Evolutionary conservation across 495 filamentous ascomycete species (phyloP).

Genomic region (Annulohypoxylon bovei): DNA sequence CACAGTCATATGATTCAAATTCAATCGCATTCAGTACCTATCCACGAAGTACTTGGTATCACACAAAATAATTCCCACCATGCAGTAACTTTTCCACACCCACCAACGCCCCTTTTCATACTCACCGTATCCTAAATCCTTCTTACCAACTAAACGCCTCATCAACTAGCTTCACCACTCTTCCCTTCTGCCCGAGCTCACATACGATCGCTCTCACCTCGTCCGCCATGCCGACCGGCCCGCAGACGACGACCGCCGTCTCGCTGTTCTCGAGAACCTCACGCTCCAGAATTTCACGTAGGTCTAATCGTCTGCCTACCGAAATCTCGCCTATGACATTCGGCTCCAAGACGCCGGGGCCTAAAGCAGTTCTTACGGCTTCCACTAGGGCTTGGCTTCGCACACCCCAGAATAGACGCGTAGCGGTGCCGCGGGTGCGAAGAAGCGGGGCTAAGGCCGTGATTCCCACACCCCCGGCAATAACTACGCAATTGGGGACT

Average conservation of each 20-base stretch:
- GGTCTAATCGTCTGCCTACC: conserved; percentile 28
- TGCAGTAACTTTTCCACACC: background rate
- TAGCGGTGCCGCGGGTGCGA: conserved; percentile 9
- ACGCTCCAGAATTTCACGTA: conserved; percentile 27
- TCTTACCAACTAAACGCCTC: conserved; percentile 43
- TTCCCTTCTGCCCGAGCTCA: conserved; percentile 17
- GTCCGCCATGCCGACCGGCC: conserved; percentile 41
- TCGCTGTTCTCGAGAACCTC: conserved; percentile 21
- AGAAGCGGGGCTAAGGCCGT: conserved; percentile 27
- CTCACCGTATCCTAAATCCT: no score
- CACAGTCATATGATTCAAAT: no score
- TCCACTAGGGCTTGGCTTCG: conserved; percentile 28
- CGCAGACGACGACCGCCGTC: conserved; percentile 41
- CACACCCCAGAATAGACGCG: conserved; percentile 41
- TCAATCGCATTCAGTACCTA: no score
- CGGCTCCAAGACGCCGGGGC: conserved; percentile 11
- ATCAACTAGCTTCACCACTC: conserved; percentile 34
- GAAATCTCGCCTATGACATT: conserved; percentile 26
- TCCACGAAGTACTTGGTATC: background rate
- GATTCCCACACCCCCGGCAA: conserved; percentile 46
- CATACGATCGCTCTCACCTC: conserved; percentile 29
- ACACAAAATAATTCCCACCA: background rate
- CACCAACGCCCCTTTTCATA: background rate
- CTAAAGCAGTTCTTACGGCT: conserved; percentile 6
- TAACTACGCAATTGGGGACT: conserved; percentile 30